Base-by-base conservation (phyloP, 768 basidiomycete species). In the Suillus discolor region DNA sequence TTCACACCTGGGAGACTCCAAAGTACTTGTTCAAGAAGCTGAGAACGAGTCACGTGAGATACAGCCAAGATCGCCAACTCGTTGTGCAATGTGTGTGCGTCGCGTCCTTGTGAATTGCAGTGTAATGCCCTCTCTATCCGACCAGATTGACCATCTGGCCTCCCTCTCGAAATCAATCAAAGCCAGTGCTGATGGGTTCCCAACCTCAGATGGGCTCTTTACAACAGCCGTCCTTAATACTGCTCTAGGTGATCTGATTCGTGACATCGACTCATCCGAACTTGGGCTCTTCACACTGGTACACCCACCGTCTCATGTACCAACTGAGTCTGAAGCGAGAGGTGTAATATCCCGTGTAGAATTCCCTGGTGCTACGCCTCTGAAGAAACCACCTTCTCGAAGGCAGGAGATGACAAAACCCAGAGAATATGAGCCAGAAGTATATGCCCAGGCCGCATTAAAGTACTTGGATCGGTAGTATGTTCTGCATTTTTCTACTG, bases 381-480 rank as follows among this genome's bases (percentile, higher is more conserved):
- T 92, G 49, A 81, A 83, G 62, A 80, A 75, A 64, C 85, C 82
- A 64, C 71, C 78, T 6, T 69, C 71, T 42, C 83, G 75, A 70
- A 81, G 77, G 61, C 79, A 80, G 53, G 80, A 80, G 63, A 65
- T 67, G 67, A 66, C 64, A 66, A 71, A 62, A 44, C 76, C 77
- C 20, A 71, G 75, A 44, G 87, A 88, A 25, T 78, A 84, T 9
- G 88, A 91, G 28, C 91, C 92, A 7, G 91, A 93, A 73, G 82
- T 91, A 16, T 93, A 92, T 74, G 89, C 87, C 0, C 81, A 87
- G 66, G 92, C 92, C 11, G 91, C 92, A 0, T 72, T 91, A 67
- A 92, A 88, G 75, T 92, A 89, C 70, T 80, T 94, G 62, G 88
- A 91, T 72, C 85, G 87, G 74, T 94, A 91, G 91, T 92, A 71